Percentiles rank a stretch among this genome's conserved stretches.
Evolutionary conservation across 257 asterid species (phyloP).

Genomic region (Datura wrightii): DNA sequence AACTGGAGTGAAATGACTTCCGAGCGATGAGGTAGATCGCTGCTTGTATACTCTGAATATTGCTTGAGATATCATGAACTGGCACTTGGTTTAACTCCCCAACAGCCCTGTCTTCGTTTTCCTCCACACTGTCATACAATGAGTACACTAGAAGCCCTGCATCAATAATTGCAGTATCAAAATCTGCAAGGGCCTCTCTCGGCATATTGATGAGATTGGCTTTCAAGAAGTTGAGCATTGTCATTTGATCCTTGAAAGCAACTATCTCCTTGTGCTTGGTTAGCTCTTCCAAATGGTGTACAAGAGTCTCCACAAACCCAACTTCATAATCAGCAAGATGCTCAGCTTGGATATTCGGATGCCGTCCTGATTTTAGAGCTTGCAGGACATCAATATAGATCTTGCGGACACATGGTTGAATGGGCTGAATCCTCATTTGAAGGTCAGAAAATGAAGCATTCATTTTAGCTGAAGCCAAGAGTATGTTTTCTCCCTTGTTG

Average conservation of each 20-base stretch:
- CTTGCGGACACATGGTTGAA: background rate
- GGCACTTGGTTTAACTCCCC: background rate
- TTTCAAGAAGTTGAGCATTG: background rate
- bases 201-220: background rate
- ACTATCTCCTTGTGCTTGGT: background rate
- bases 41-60: background rate
- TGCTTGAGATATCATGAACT: background rate
- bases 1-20: background rate
- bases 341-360: background rate
- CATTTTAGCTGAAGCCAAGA: background rate
- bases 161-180: background rate
- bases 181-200: background rate
- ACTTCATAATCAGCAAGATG: background rate
- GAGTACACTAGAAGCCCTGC: background rate
- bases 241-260: background rate
- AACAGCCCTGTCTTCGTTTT: background rate
- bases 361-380: background rate
- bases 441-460: background rate
- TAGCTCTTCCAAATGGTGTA: background rate
- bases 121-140: too few species aligned
- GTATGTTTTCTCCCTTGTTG: too few species aligned
- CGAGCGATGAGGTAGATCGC: fast-evolving
- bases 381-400: background rate
- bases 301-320: background rate
- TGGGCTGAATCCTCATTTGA: background rate